Conservation (phyloP, 805 yeast genomes). For the Ogataea wickerhamii region DNA sequence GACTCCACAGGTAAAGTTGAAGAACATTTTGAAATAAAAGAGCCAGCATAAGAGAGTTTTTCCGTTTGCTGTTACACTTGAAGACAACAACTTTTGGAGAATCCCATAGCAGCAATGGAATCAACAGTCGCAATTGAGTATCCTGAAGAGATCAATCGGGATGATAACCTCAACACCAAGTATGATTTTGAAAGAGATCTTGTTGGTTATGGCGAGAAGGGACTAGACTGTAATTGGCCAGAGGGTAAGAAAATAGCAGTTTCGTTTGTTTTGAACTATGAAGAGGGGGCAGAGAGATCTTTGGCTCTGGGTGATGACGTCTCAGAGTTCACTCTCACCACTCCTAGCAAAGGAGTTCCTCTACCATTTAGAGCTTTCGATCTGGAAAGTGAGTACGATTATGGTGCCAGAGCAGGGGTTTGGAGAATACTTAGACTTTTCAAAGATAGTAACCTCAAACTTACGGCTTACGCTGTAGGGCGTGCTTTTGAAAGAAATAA, state of each 20-base stretch:
- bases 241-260: conserved; percentile 24
- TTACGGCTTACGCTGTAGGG: conserved; percentile 39
- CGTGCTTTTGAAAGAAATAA: conserved; percentile 36
- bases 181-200: conserved; percentile 18
- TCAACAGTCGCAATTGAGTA: conserved; percentile 11
- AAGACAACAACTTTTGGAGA: no score
- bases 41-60: no score
- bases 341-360: conserved; percentile 16
- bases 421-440: conserved; percentile 31
- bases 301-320: conserved; percentile 12
- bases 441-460: conserved; percentile 29
- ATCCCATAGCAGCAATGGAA: no score
- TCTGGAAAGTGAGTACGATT: conserved; percentile 18
- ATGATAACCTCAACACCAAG: conserved; percentile 14
- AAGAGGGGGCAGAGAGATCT: conserved; percentile 27
- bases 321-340: conserved; percentile 15
- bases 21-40: no score
- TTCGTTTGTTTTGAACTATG: conserved; percentile 27
- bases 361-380: conserved; percentile 14
- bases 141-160: conserved; percentile 13
- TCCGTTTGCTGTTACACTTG: no score
- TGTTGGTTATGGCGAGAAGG: conserved; percentile 28
- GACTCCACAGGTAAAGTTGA: no score
- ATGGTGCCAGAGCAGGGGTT: conserved; percentile 18
- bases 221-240: conserved; percentile 27